Base-by-base conservation (phyloP, 352 stramenopile genomes). In the Phytophthora syringae region DNA sequence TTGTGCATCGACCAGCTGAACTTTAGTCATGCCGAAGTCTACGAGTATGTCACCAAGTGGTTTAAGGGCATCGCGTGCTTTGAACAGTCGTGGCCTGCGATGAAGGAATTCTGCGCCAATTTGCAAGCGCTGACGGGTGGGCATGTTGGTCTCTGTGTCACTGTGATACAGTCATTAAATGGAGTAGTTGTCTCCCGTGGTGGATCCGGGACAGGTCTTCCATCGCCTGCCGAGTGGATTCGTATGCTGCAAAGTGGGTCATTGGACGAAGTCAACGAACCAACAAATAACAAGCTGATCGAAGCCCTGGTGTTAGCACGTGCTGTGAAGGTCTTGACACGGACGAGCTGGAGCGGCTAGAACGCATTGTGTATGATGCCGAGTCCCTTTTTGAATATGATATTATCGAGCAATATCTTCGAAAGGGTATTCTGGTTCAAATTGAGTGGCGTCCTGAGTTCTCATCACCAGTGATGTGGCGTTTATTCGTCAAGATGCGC, bases 231-330 rank as follows among this genome's bases (percentile, higher is more conserved):
- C 10, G 16, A 49, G 44, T 37, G 44, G 44, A 37, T 52, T 21
- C 22, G 25, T 12, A 52, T 52, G 44, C 44, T 52, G 16, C 28
- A 55, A 63, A 40, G 10, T 22, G 30, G 43, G 24, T 63, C 44
- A 24, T 5, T 63, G 27, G 11, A 51, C 18, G 3, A 66, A 1
- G n/a, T n/a, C n/a, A n/a, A n/a, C n/a, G n/a, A n/a, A n/a, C n/a
- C n/a, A n/a, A n/a, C n/a, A n/a, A 34, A 63, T 55, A 39, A 53
- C 2, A 13, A 13, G 28, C 24, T 66, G 20, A 60, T 60, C 60
- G 28, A 55, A 24, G n/a, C 28, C 12, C 40, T 67, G 39, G 50
- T 25, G 60, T 60, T 28, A 48, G 53, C 49, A 34, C 28, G 50
- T 20, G 28, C 59, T 34, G 59, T 67, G 50, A 42, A 43, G 12